Evolutionary conservation across 768 basidiomycete species (phyloP).

Genomic region (Termitomyces bulborhizus): DNA sequence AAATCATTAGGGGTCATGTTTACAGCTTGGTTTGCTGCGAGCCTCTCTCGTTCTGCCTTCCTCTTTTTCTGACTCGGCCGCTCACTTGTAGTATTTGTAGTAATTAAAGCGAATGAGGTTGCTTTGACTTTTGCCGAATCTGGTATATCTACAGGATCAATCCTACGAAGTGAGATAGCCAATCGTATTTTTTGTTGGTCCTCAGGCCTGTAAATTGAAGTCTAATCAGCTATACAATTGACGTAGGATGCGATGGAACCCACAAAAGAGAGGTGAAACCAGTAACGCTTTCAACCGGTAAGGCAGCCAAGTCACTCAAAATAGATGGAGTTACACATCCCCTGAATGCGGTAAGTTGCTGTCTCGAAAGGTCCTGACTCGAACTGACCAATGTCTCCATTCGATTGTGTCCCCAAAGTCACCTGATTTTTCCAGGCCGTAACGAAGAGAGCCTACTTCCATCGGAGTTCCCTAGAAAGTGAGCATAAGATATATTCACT

Average conservation of each 20-base stretch:
- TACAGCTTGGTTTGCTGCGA: slow-evolving; percentile 12
- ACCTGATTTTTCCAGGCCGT: slow-evolving; percentile 42
- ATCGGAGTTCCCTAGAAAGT: slow-evolving; percentile 37
- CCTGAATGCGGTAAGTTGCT: slow-evolving; percentile 32
- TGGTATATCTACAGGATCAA: slow-evolving; percentile 58
- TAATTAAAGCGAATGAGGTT: background rate
- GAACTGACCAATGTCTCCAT: slow-evolving; percentile 70
- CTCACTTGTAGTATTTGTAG: slow-evolving; percentile 5
- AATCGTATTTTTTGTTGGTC: slow-evolving; percentile 60
- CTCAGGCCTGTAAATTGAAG: slow-evolving; percentile 29
- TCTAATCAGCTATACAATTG: background rate
- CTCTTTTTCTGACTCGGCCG: slow-evolving; percentile 38
- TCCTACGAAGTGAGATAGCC: slow-evolving; percentile 46
- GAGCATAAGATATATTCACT: background rate
- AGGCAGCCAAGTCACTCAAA: slow-evolving; percentile 40
- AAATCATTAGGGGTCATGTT: background rate
- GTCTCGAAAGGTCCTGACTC: background rate
- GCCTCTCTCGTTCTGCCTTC: slow-evolving; percentile 23
- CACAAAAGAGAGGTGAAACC: slow-evolving; percentile 53
- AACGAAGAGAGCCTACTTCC: slow-evolving; percentile 54
- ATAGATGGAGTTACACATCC: slow-evolving; percentile 64
- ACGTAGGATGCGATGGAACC: slow-evolving; percentile 11
- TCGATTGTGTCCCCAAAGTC: slow-evolving; percentile 58
- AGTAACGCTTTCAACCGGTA: slow-evolving; percentile 32
- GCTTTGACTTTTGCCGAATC: slow-evolving; percentile 26